phyloP scores from a whole-genome alignment of 441 rosid genomes.

The Mallotus japonicus region DNA sequence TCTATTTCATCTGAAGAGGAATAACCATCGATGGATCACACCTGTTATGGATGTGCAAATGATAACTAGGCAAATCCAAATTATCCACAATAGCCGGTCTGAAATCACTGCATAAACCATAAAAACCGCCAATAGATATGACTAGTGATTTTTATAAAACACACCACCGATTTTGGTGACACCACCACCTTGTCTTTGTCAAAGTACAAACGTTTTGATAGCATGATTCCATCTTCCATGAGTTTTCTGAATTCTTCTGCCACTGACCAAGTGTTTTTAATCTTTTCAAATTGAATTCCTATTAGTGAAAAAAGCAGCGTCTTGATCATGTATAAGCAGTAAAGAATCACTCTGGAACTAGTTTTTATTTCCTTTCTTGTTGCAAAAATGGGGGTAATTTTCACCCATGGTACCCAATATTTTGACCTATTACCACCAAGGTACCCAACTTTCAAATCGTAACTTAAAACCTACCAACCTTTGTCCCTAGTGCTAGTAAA shows the following conservation, averaged over 20 bases:
- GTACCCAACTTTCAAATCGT: too few species aligned
- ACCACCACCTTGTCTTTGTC: conserved; percentile 78
- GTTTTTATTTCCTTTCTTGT: background rate
- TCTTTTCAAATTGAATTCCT: too few species aligned
- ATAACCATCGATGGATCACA: conserved; percentile 89
- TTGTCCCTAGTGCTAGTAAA: too few species aligned
- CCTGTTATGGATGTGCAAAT: conserved; percentile 90
- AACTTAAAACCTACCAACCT: too few species aligned
- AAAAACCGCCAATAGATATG: conserved; percentile 62
- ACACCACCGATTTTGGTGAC: conserved; percentile 51
- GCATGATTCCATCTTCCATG: conserved; percentile 81
- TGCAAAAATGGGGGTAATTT: background rate
- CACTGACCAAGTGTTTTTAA: conserved; percentile 23
- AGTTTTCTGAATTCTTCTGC: conserved; percentile 72
- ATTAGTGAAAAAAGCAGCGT: background rate
- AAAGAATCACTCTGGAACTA: conserved; percentile 4
- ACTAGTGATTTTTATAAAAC: conserved; percentile 51
- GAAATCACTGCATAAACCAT: conserved; percentile 82
- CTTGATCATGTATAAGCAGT: background rate
- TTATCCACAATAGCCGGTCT: conserved; percentile 90
- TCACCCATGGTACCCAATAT: too few species aligned
- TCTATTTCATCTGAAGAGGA: conserved; percentile 77
- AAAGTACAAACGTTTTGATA: conserved; percentile 71
- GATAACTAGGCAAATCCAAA: conserved; percentile 92
- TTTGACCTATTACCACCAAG: too few species aligned